Evolutionary conservation across 2,329 filamentous ascomycete species (phyloP), one percentile per base, ranked within the genome.

Genomic region (Eutypa lata): DNA sequence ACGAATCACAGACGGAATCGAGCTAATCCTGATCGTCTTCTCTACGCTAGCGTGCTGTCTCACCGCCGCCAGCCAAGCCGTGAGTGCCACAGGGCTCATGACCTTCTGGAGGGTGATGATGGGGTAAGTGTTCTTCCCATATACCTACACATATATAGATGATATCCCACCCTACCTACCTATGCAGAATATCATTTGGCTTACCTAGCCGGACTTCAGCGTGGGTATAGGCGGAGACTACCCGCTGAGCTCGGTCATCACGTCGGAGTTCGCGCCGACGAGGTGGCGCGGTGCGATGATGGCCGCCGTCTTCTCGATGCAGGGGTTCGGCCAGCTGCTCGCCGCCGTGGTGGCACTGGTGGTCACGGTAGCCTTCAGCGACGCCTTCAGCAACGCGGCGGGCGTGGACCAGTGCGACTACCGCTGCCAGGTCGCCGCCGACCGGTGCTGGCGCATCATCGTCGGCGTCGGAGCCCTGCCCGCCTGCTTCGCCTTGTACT

Each of bases 231-330:
- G 90, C 59, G 90, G 89, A 56, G 90, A 94, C 65, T 94, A 94
- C 68, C 90, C 90, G 2, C 76, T 94, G 7, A 88, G 83, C 45
- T 87, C 87, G 0, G 87, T 94, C 50, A 92, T 92, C 59, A 93
- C 89, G 5, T 88, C 89, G 11, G 90, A 94, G 78, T 93, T 93
- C 66, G 88, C 89, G 8, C 90, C 88, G 2, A 93, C 89, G 13
- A 83, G 87, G 62, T 91, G 88, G 84, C 80, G 90, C 62, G 90
- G 89, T 56, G 88, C 86, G 53, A 93, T 94, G 87, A 89, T 94
- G 77, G 88, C 86, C 11, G 81, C 87, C 16, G 89, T 93, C 47
- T 94, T 94, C 65, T 88, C 88, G 37, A 92, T 92, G 88, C 90
- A 94, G 64, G 89, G 89, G 47, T 76, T 91, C 24, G 89, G 90